Conservation (phyloP, 1,284 basidiomycete genomes). For the Ganoderma resinaceum region DNA sequence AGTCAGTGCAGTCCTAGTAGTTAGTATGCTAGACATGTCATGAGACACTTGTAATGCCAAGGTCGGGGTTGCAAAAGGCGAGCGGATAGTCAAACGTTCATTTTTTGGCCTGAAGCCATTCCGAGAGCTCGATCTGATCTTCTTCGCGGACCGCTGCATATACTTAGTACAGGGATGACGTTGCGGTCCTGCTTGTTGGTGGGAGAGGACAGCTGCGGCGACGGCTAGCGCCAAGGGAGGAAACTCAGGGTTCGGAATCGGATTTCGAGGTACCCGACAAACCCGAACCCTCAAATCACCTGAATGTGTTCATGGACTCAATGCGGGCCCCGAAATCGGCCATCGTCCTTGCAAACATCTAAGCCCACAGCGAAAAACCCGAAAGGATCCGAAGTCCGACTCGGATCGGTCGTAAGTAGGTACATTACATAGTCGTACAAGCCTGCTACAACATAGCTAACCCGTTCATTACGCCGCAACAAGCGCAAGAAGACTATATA, state of each 20-base stretch:
- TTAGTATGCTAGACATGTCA: no score
- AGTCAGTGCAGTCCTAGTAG: no score
- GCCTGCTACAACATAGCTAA: conserved; percentile 8
- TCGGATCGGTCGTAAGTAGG: not conserved
- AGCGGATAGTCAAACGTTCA: no score
- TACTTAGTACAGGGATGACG: not conserved
- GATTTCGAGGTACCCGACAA: not conserved
- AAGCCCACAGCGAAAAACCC: not conserved
- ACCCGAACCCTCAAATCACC: not conserved
- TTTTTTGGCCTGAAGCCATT: not conserved
- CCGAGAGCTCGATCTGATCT: not conserved
- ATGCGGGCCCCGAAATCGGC: not conserved
- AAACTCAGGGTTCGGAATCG: not conserved
- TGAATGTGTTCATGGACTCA: not conserved
- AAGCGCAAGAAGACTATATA: conserved; percentile 89
- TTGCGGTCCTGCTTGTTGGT: not conserved
- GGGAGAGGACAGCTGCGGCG: no score
- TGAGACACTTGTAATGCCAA: no score
- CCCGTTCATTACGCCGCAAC: conserved; percentile 64
- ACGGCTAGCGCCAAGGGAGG: no score
- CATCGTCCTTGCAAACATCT: not conserved
- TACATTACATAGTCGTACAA: conserved; percentile 5
- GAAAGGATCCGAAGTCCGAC: not conserved
- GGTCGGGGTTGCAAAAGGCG: no score
- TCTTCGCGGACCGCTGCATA: not conserved